Evolutionary conservation across 2,329 filamentous ascomycete genomes (phyloP), one percentile per base, ranked within the genome.

Genomic region (Epichloe festucae): DNA sequence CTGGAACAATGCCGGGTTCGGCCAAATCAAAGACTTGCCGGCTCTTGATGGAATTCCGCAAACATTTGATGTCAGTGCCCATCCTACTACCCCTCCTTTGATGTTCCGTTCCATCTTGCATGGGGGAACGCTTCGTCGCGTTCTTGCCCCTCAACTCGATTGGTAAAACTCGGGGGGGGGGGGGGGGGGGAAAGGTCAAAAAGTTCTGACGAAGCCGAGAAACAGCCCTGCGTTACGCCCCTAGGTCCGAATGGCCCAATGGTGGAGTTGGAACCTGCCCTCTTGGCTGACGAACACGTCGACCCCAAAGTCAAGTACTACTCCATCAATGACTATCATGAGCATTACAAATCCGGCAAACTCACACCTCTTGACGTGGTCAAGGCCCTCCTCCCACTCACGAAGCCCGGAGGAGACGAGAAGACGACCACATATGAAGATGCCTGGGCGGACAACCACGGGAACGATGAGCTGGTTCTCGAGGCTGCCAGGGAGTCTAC

Each of bases 281-380:
- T 76, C 3, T 64, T 67, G 46, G 62, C 64, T 45, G 66, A 66
- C 11, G 68, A 70, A 47, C 67, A 75, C 7, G 61, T 66, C 15
- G 63, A 69, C 44, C 61, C 71, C 12, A 58, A 65, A 5, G 72
- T 70, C 15, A 75, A 78, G 44, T 88, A 86, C 68, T 79, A 82
- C 64, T 85, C 85, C 3, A 78, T 82, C 23, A 75, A 78, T 12
- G 88, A 95, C 68, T 95, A 89, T 63, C 83, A 89, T 63, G 76
- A 78, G 49, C 77, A 86, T 41, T 95, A 90, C 70, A 76, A 75
- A 55, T 79, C 79, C 5, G 85, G 87, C 48, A 71, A 76, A 54
- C 63, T 84, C 52, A 93, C 87, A 0, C 89, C 89, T 0, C 73
- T 79, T 0, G 78, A 83, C 55, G 85, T 95, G 2, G 77, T 76